Evolutionary conservation across 2,329 filamentous ascomycete genomes (phyloP).

Genomic region (Colletotrichum lentis): DNA sequence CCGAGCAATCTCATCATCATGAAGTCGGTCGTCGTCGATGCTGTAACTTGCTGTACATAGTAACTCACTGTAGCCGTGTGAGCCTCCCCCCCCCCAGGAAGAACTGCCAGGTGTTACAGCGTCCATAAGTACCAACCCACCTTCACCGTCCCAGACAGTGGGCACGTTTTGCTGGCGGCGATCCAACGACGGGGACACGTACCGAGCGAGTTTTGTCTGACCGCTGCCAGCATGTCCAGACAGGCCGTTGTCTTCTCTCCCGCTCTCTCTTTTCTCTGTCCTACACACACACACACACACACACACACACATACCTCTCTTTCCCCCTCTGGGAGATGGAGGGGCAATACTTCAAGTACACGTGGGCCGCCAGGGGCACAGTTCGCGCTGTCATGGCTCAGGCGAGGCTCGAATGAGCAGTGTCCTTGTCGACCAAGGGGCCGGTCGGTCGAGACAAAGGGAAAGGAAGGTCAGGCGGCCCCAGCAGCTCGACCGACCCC

Average conservation of each 20-base stretch:
- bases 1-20: not conserved
- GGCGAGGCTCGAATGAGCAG: not conserved
- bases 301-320: not conserved
- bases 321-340: not conserved
- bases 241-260: not conserved
- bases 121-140: not conserved
- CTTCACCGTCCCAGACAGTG: not conserved
- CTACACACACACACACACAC: no score
- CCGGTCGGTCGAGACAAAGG: not conserved
- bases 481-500: constrained; percentile 9
- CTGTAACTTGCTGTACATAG: no score
- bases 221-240: constrained; percentile 12
- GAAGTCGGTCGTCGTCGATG: not conserved
- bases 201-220: constrained; percentile 16
- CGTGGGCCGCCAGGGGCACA: not conserved
- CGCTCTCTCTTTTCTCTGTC: no score
- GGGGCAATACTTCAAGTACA: not conserved
- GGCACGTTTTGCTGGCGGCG: not conserved
- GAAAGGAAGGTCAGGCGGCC: not conserved
- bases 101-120: constrained; percentile 13
- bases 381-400: not conserved
- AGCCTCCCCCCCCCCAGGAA: not conserved
- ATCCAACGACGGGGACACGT: not conserved
- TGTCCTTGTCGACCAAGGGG: not conserved
- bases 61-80: constrained; percentile 4